Base-by-base conservation (phyloP, 1,284 basidiomycete genomes). In the Cryptococcus neoformans region DNA sequence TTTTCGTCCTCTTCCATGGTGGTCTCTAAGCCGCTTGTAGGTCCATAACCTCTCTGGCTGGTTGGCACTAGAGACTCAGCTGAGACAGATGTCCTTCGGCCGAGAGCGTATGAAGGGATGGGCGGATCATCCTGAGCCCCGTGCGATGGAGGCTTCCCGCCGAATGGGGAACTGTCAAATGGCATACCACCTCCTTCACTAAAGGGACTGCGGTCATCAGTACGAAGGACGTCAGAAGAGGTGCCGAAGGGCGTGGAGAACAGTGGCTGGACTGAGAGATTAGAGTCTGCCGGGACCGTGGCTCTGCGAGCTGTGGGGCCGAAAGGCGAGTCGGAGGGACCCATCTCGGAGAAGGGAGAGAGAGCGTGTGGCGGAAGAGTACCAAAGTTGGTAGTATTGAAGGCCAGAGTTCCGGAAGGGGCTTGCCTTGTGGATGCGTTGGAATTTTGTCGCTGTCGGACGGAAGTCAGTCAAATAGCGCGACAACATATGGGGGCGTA, bases 61-160 rank as follows among this genome's bases (percentile, higher is more conserved):
- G 90, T 86, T 34, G 96, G 89, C 1, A 87, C 84, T 72, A 98
- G 92, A 3, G 92, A 92, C 78, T 99, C 95, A n/a, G 96, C 95
- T 55, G 90, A 94, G 58, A 99, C 93, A 39, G 93, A 97, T 2
- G 90, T 90, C 44, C 95, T 86, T 45, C 95, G 85, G 34, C 89
- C 91, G 63, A 97, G 85, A 58, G 94, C 90, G 84, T 88, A 76
- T 7, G 72, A 69, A 9, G 75, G 79, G 46, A 75, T 68, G 40
- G 66, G 64, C 34, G 60, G 75, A 59, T 70, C 66, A 65, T 74
- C 72, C 5, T 67, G 55, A 12, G 64, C 47, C 8, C 62, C 55
- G 16, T 62, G 61, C 5, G 56, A 54, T 17, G 65, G 63, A 12
- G 63, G 45, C 39, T 60, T 55, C 38, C 47, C 62, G n/a, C 71